Conservation (phyloP, 495 filamentous ascomycete genomes). For the Bryoglossum gracile region DNA sequence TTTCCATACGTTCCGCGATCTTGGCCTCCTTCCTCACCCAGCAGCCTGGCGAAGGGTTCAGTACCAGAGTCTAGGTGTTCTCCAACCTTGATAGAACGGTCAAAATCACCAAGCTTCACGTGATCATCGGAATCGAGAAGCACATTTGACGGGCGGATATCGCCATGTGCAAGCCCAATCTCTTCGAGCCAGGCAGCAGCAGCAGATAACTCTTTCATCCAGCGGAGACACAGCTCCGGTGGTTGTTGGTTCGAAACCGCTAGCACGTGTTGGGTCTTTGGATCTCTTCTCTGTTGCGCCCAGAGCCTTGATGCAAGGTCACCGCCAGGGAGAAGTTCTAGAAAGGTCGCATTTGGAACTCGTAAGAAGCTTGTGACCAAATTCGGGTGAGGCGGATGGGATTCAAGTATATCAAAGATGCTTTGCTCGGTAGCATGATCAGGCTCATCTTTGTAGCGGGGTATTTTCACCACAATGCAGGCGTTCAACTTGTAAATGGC, state of each 20-base stretch:
- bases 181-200: not conserved
- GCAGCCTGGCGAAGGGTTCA: not conserved
- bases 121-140: not conserved
- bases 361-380: not conserved
- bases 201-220: not conserved
- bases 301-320: not conserved
- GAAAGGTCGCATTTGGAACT: not conserved
- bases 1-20: slow-evolving; percentile 5
- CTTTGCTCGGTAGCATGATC: not conserved
- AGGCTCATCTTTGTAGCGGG: not conserved
- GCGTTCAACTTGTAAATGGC: not conserved
- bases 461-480: not conserved
- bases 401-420: too few relatives aligned
- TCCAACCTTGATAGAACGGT: not conserved
- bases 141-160: not conserved
- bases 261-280: not conserved
- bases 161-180: not conserved
- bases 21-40: not conserved
- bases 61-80: not conserved
- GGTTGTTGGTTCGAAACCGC: not conserved
- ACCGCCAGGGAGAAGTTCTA: not conserved
- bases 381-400: too few relatives aligned
- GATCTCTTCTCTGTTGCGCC: not conserved
- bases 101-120: not conserved
- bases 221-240: not conserved